Percentiles rank a stretch among this genome's conserved stretches.
Evolutionary conservation across 2,329 filamentous ascomycete genomes (phyloP).

Genomic region (Epichloe gansuensis): DNA sequence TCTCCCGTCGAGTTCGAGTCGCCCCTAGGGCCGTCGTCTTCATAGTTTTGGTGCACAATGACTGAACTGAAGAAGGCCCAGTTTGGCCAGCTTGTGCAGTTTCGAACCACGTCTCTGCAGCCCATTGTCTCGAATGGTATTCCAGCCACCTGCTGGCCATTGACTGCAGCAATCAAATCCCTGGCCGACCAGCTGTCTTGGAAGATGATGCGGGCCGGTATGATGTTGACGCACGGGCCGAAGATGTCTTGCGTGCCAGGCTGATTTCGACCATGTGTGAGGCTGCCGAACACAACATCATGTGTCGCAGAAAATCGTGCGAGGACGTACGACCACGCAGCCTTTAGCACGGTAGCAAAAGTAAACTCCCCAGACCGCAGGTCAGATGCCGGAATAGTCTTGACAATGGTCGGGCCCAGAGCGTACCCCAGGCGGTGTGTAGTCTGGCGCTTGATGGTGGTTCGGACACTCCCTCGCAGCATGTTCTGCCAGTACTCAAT

Average conservation of each 20-base stretch:
- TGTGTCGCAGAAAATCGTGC: neutral
- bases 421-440: constrained; percentile 1
- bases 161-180: neutral
- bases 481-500: neutral
- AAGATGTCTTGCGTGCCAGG: constrained; percentile 2
- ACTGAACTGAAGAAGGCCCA: constrained; percentile 2
- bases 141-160: neutral
- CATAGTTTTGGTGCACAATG: constrained; percentile 1
- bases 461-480: constrained; percentile 1
- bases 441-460: neutral
- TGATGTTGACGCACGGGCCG: constrained; percentile 2
- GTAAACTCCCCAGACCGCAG: neutral
- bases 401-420: neutral
- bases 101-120: neutral
- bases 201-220: neutral
- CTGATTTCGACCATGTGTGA: constrained; percentile 2
- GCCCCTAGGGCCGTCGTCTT: neutral
- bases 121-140: constrained; percentile 3
- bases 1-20: neutral
- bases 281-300: constrained; percentile 3
- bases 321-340: constrained; percentile 1
- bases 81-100: constrained; percentile 1
- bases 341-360: constrained; percentile 1
- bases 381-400: neutral
- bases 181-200: neutral